Evolutionary conservation across 148 eudicot species (phyloP), one percentile per base, ranked within the genome.

Genomic region (Spergularia marina): DNA sequence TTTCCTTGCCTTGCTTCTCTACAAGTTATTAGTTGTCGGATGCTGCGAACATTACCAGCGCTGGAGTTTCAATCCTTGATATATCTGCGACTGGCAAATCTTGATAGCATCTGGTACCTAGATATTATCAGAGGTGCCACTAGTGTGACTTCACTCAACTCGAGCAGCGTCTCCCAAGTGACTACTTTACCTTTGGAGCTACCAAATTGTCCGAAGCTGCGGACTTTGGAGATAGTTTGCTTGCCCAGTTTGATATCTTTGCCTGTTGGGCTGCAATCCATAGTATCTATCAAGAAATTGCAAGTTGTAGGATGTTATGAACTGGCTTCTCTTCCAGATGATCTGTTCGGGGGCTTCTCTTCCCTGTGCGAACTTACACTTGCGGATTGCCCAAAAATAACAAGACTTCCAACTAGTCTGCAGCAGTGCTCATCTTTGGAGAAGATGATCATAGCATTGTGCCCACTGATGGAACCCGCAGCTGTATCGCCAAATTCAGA

Each of bases 1-100:
- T 75, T 75, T 65, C 78, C 71, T 20, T 6, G 12, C 17, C 72
- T 75, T 65, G 78, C 65, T 40, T 4, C 30, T 18, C 20, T 75
- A 7, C 12, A 10, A 2, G 12, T 76, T 14, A 14, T 6, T 14
- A 0, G 18, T 6, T 76, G 68, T 49, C 72, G 54, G 18, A 18
- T 1, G 58, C 77, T 74, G 39, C 17, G 62, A 57, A 57, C n/a
- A 18, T 21, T 39, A 8, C 75, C 75, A 2, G 61, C 47, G 44
- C 25, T 71, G 21, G 57, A 25, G 12, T 73, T 73, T 15, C 44
- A 51, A 25, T 73, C 68, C 23, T 47, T 73, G n/a, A 73, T 23
- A 41, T 5, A 30, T 41, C 23, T 73, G 30, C 6, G 25, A 44
- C 54, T 73, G 23, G 8, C 61, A 47, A 52, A 51, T 51, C 15